A percentile compares a stretch with the other conserved stretches of the same genome.
These are phyloP conservation scores for Pythium sp. DNA, from an alignment of 352 stramenopile genomes.

Conservation along the genomic window DNA sequence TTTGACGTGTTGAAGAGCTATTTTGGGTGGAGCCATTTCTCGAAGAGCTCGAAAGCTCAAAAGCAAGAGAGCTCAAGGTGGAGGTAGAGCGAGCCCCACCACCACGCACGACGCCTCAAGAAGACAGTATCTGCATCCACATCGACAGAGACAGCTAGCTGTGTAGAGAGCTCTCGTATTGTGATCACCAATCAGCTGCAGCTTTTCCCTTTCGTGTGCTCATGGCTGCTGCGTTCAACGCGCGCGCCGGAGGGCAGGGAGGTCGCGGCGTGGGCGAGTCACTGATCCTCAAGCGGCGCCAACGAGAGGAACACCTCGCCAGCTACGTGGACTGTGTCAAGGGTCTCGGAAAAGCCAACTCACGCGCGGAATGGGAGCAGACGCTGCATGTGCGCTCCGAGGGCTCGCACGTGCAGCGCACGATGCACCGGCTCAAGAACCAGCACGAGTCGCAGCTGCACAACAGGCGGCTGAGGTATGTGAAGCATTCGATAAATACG, in stretches of 20 bases:
- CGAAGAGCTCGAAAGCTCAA: not conserved
- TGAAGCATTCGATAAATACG: not conserved
- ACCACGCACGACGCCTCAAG: not conserved
- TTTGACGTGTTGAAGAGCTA: not conserved
- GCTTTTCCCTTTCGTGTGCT: not conserved
- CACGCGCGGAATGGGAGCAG: conserved; percentile 73
- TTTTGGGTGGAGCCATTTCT: not conserved
- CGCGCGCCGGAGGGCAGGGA: conserved; percentile 9
- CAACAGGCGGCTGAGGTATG: conserved; percentile 40
- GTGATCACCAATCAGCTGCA: not conserved
- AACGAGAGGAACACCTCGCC: conserved; percentile 63
- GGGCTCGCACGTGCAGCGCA: conserved; percentile 39
- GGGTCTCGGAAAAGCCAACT: conserved; percentile 43
- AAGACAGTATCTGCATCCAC: not conserved
- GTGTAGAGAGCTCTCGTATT: not conserved
- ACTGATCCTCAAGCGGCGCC: conserved; percentile 67
- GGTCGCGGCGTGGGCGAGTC: conserved; percentile 61
- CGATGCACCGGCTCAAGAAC: conserved; percentile 55
- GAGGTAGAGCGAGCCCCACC: not conserved
- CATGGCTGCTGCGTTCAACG: conserved; percentile 9
- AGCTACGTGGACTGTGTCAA: conserved; percentile 55
- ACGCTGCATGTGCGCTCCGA: conserved; percentile 54
- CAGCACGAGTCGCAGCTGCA: conserved; percentile 76
- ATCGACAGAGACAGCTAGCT: not conserved
- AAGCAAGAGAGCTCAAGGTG: not conserved